Evolutionary conservation across 345 rosid species (phyloP).

Genomic region (Salix suchowensis): DNA sequence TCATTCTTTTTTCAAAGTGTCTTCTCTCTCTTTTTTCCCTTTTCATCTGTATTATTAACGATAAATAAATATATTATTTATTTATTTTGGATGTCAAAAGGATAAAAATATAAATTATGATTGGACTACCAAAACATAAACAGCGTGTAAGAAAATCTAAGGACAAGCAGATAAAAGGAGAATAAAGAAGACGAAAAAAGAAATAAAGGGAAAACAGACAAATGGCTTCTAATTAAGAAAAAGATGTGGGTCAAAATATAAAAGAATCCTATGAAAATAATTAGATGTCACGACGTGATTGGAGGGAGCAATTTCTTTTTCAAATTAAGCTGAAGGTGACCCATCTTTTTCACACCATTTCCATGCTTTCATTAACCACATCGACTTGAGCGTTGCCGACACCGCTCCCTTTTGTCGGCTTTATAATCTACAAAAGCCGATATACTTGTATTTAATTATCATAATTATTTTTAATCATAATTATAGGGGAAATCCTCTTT

Average conservation of each 20-base stretch:
- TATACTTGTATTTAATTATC: background rate
- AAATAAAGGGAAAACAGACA: background rate
- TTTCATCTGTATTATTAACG: too few species aligned
- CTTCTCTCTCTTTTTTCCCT: too few species aligned
- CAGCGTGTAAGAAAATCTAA: too few species aligned
- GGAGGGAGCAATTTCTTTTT: background rate
- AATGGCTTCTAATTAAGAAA: background rate
- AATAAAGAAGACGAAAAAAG: background rate
- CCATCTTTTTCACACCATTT: background rate
- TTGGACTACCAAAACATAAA: too few species aligned
- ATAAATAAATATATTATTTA: too few species aligned
- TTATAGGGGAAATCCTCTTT: too few species aligned
- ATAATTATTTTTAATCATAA: too few species aligned
- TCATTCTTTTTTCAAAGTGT: too few species aligned
- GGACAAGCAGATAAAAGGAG: too few species aligned
- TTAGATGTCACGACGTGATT: background rate
- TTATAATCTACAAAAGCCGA: background rate
- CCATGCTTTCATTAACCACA: background rate
- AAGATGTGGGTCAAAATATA: background rate
- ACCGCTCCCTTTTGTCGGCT: background rate
- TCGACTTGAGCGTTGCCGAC: slow-evolving; percentile 25
- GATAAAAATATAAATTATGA: too few species aligned
- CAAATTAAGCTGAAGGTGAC: background rate
- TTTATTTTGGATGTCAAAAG: too few species aligned
- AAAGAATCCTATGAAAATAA: background rate